Conservation (phyloP, 2,329 filamentous ascomycete genomes). For the Camillea tinctor region DNA sequence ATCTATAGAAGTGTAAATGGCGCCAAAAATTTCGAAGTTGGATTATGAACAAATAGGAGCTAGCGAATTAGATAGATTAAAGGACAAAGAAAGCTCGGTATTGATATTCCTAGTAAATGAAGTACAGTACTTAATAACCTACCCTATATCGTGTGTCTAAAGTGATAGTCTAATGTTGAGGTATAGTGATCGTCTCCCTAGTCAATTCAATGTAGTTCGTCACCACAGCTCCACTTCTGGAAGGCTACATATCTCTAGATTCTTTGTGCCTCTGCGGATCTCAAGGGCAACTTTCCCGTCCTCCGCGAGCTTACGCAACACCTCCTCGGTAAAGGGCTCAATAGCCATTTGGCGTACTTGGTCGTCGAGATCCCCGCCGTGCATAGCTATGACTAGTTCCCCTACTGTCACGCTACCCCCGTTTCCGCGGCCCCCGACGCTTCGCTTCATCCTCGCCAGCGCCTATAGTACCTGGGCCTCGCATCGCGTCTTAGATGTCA, state of each 20-base stretch:
- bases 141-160: neutral
- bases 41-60: no score
- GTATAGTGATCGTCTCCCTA: neutral
- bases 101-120: neutral
- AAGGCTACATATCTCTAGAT: neutral
- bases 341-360: slow-evolving; percentile 35
- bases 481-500: slow-evolving; percentile 71
- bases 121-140: neutral
- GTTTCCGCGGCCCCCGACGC: slow-evolving; percentile 5
- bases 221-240: neutral
- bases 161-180: neutral
- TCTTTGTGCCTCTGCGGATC: slow-evolving; percentile 34
- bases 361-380: slow-evolving; percentile 39
- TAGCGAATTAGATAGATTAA: neutral
- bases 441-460: slow-evolving; percentile 36
- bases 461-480: slow-evolving; percentile 73
- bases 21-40: no score
- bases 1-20: no score
- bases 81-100: neutral
- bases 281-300: slow-evolving; percentile 43
- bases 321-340: slow-evolving; percentile 44
- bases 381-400: slow-evolving; percentile 42
- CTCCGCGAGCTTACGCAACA: slow-evolving; percentile 42
- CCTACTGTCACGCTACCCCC: slow-evolving; percentile 38
- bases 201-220: neutral